Evolutionary conservation across 495 filamentous ascomycete genomes (phyloP).

Genomic region (Penicillium ucsense): DNA sequence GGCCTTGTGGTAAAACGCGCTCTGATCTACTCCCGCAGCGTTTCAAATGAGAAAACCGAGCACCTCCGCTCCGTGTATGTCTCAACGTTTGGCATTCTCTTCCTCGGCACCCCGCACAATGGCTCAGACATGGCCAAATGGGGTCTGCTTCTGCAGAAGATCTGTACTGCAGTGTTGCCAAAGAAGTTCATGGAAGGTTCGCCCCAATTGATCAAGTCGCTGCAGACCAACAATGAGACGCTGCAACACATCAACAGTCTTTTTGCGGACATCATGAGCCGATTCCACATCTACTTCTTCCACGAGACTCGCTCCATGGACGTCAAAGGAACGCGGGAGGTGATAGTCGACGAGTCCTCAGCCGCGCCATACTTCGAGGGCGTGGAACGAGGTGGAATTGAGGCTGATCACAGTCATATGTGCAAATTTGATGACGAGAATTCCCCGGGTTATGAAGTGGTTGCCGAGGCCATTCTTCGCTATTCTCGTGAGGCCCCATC

Average conservation of each 20-base stretch:
- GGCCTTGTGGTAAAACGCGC: conserved; percentile 73
- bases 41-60: conserved; percentile 56
- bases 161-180: conserved; percentile 61
- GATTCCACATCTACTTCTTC: conserved; percentile 64
- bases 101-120: conserved; percentile 80
- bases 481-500: conserved; percentile 54
- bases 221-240: conserved; percentile 70
- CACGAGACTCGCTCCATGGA: conserved; percentile 63
- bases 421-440: conserved; percentile 70
- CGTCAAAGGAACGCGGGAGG: conserved; percentile 47
- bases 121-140: conserved; percentile 70
- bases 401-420: conserved; percentile 79
- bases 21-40: conserved; percentile 53
- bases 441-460: conserved; percentile 63
- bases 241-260: conserved; percentile 70
- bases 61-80: conserved; percentile 71
- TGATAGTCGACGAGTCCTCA: conserved; percentile 67
- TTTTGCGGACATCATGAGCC: conserved; percentile 62
- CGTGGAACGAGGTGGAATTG: conserved; percentile 67
- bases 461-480: conserved; percentile 60
- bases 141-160: conserved; percentile 63
- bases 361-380: conserved; percentile 66
- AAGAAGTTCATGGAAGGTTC: conserved; percentile 63
- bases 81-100: conserved; percentile 76
- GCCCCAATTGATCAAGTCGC: conserved; percentile 56